Conservation (phyloP, 352 stramenopile species). For the Peronospora tabacina region DNA sequence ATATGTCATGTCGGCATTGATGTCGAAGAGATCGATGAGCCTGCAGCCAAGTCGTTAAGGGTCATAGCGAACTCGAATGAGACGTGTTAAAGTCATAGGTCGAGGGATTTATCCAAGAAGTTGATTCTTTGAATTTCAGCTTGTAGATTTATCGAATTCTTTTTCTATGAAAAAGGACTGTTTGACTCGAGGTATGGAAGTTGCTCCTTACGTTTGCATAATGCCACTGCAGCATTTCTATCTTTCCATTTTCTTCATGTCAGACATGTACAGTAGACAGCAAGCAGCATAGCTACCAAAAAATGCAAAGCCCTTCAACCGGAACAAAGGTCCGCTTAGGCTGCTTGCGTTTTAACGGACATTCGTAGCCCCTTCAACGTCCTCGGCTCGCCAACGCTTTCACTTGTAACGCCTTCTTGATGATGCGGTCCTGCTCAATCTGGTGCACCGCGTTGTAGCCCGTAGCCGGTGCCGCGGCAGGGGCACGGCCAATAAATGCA, state of each 20-base stretch:
- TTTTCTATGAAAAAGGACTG: too few relatives aligned
- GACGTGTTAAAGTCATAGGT: too few relatives aligned
- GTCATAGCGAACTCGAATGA: too few relatives aligned
- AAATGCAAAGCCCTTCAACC: conserved; percentile 23
- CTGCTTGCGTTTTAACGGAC: conserved; percentile 7
- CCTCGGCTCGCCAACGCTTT: conserved; percentile 18
- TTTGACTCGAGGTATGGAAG: background rate
- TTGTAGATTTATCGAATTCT: too few relatives aligned
- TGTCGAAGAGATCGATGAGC: too few relatives aligned
- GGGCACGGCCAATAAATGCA: conserved; percentile 89
- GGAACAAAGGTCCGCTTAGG: conserved; percentile 8
- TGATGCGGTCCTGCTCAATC: conserved; percentile 89
- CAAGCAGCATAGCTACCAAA: conserved; percentile 25
- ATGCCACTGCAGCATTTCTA: background rate
- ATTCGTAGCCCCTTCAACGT: background rate
- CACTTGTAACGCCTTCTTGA: conserved; percentile 74
- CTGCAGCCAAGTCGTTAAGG: too few relatives aligned
- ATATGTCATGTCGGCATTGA: too few relatives aligned
- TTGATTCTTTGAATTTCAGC: too few relatives aligned
- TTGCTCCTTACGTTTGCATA: background rate
- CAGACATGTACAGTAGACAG: conserved; percentile 14
- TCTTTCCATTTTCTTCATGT: background rate
- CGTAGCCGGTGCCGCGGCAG: conserved; percentile 92
- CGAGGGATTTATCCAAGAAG: too few relatives aligned
- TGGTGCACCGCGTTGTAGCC: conserved; percentile 92